Conservation (phyloP, 1,284 basidiomycete genomes). For the Moesziomyces sp. region DNA sequence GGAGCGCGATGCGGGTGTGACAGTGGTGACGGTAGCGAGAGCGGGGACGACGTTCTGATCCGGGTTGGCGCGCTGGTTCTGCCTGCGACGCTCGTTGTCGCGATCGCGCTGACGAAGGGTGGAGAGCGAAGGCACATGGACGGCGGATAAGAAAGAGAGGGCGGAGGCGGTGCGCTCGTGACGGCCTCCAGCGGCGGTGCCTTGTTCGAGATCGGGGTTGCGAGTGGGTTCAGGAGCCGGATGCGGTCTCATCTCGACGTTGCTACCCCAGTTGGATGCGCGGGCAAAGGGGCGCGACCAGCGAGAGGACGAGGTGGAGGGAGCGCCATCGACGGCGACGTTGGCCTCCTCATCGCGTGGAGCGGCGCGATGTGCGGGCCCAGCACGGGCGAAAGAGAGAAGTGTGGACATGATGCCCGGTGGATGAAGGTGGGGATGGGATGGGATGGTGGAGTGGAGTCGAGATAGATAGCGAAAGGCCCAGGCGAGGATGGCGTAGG, state of each 20-base stretch:
- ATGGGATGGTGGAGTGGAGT: constrained; percentile 2
- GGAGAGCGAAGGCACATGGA: constrained; percentile 36
- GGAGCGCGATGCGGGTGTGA: constrained; percentile 6
- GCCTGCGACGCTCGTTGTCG: constrained; percentile 37
- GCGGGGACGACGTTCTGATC: constrained; percentile 2
- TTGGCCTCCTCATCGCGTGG: constrained; percentile 25
- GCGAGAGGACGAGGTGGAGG: constrained; percentile 5
- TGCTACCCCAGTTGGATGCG: constrained; percentile 3
- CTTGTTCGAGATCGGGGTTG: constrained; percentile 28
- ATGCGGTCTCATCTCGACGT: constrained; percentile 27
- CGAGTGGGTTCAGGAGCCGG: constrained; percentile 2
- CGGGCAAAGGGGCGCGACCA: constrained; percentile 26
- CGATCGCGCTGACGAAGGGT: constrained; percentile 46
- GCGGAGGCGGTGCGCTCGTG: constrained; percentile 41
- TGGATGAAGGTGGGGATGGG: neutral
- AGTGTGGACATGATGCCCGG: constrained; percentile 24
- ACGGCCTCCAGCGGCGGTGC: neutral
- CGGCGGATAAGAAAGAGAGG: constrained; percentile 45
- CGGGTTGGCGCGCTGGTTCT: constrained; percentile 17
- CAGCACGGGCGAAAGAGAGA: constrained; percentile 26
- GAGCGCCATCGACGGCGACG: constrained; percentile 6
- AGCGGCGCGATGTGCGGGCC: constrained; percentile 13
- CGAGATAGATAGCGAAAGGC: too few species aligned
- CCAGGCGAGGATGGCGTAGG: too few species aligned
- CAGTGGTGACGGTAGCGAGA: constrained; percentile 11